phyloP scores from a whole-genome alignment of 495 filamentous ascomycete genomes.

The Penicillium mononematosum region DNA sequence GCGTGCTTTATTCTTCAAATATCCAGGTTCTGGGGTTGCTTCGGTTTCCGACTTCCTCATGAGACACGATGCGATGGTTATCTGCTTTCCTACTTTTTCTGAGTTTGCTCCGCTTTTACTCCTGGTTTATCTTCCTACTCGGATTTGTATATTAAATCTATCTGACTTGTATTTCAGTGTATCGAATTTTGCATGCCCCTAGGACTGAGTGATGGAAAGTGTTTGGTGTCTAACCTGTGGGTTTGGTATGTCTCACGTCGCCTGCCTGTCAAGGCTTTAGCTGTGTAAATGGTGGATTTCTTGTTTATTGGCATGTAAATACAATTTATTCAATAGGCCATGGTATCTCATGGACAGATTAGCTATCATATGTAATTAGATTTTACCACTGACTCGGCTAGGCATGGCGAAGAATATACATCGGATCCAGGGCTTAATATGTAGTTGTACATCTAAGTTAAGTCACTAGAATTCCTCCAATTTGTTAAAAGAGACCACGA shows the following conservation, averaged over 20 bases:
- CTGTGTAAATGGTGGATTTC: too few species aligned
- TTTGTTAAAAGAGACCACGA: background rate
- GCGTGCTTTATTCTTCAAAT: conserved; percentile 11
- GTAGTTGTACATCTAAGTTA: background rate
- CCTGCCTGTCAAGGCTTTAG: too few species aligned
- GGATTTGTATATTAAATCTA: conserved; percentile 18
- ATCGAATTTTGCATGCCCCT: background rate
- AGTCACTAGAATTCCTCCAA: background rate
- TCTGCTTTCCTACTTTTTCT: background rate
- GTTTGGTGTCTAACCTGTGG: too few species aligned
- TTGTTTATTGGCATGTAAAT: too few species aligned
- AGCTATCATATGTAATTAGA: background rate
- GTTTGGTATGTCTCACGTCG: too few species aligned
- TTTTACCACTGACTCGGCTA: background rate
- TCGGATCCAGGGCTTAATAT: background rate
- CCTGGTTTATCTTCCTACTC: background rate
- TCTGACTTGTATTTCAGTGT: conserved; percentile 2
- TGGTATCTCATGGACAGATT: too few species aligned
- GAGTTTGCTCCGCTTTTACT: background rate
- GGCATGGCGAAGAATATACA: background rate
- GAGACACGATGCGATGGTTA: conserved; percentile 21
- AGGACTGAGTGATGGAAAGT: too few species aligned
- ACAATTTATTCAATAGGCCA: too few species aligned
- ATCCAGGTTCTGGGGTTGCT: conserved; percentile 5
- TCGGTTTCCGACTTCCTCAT: conserved; percentile 12